Evolutionary conservation across 768 basidiomycete genomes (phyloP), one percentile per base, ranked within the genome.

Genomic region (Hirschioporus abietinus): DNA sequence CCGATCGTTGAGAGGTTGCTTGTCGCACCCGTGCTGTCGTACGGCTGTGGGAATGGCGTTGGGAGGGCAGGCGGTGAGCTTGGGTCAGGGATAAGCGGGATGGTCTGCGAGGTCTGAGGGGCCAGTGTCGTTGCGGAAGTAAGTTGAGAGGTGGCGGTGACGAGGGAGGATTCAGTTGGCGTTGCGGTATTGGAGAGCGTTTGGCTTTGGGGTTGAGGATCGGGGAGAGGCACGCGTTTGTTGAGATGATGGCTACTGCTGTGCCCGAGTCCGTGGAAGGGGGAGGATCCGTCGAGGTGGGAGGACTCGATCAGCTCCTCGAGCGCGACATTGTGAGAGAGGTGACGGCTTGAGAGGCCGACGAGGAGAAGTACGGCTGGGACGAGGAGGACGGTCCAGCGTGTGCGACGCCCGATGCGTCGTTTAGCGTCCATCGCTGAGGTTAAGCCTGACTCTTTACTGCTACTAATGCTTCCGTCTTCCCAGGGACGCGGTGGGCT

Each of bases 31-130:
- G 83, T 79, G 12, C 42, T 52, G 72, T 92, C 92, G 73, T 88
- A 88, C 0, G 91, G 82, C 68, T 91, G 90, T 3, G 90, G 90
- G 74, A 94, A 93, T 0, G 92, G 92, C 6, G 85, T 86, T 8
- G 91, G 90, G 26, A 93, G 81, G 7, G 70, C 67, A 1, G 89
- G 85, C 3, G 84, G 75, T 6, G 77, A 68, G 5, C 76, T 67
- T 1, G 12, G 42, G 42, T 52, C 20, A 0, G 88, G 87, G n/a
- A 88, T 76, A 1, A 82, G 78, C 0, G 86, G 86, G 8, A 82
- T 71, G 24, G 36, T 63, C 18, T 27, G 72, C 65, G 42, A 70
- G 79, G 64, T 68, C 70, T 8, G 77, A 70, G 35, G 73, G 65
- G 17, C 72, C 60, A 7, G 72, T 35, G 75, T 70, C n/a, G 65